Evolutionary conservation across 2,329 filamentous ascomycete species (phyloP).

Genomic region (Neofusicoccum sp.): DNA sequence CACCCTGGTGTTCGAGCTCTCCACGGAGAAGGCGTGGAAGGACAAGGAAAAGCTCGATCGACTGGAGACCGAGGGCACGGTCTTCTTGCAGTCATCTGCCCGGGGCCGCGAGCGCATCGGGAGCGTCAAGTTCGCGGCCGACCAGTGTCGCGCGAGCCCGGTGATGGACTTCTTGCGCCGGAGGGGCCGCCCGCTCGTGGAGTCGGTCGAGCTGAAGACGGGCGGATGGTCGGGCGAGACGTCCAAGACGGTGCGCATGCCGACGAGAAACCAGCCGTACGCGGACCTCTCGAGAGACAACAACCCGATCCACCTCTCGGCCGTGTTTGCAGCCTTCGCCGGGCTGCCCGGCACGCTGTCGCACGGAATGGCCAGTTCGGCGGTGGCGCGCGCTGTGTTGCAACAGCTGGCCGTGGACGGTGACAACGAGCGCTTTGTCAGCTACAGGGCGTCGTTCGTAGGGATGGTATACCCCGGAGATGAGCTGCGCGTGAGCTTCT

Average conservation of each 20-base stretch:
- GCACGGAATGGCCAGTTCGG: conserved; percentile 43
- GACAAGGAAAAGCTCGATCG: background rate
- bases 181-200: too few relatives aligned
- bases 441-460: conserved; percentile 32
- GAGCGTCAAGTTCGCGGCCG: too few relatives aligned
- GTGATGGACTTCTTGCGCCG: too few relatives aligned
- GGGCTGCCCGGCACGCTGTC: conserved; percentile 40
- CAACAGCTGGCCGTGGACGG: conserved; percentile 18
- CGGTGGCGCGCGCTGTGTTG: conserved; percentile 30
- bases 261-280: conserved; percentile 25
- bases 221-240: too few relatives aligned
- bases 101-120: too few relatives aligned
- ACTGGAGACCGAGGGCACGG: background rate
- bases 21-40: conserved; percentile 13
- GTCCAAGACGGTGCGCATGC: too few relatives aligned
- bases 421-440: conserved; percentile 18
- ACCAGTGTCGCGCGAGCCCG: too few relatives aligned
- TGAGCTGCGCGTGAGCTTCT: conserved; percentile 30
- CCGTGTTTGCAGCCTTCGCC: conserved; percentile 36
- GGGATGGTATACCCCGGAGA: conserved; percentile 41
- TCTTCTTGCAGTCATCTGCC: background rate
- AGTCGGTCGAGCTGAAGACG: too few relatives aligned
- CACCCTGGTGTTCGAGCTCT: conserved; percentile 22
- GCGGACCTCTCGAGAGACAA: conserved; percentile 37
- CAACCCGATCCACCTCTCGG: conserved; percentile 44